Base-by-base conservation (phyloP, 192 early-diverging fungal genomes). In the Coemansia sp. region DNA sequence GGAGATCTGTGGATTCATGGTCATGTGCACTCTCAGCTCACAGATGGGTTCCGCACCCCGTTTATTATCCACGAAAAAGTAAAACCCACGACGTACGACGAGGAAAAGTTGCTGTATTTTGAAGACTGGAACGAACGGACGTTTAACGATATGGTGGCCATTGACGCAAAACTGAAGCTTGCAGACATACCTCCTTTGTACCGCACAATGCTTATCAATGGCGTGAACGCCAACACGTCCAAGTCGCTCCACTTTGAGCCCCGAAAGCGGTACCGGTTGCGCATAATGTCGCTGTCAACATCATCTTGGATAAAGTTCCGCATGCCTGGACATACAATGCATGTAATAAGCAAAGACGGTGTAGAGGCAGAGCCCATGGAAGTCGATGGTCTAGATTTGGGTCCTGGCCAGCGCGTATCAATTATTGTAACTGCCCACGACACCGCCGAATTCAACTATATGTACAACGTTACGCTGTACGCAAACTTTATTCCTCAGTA, bases 1-100 rank as follows among this genome's bases (percentile, higher is more conserved):
- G 92, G 92, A 40, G 90, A 89, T 15, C 92, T 83, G 68, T 94
- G 92, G 92, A 76, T 88, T 46, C 90, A 92, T 60, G 75, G 81
- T 17, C 90, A 92, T 70, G 73, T 61, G 59, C 63, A 62, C 25
- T 76, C 72, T 21, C 90, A 93, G 67, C 90, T 90, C 62, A 84
- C 88, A n/a, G 92, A 93, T 58, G 92, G 92, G 28, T 67, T 92
- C 44, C 85, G 87, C 54, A 76, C 79, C 0, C 82, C 92, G 5
- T 49, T 93, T 31, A 82, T 91, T 51, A 77, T 93, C 54, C 71
- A 85, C 52, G 77, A 86, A 44, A 23, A 52, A 52, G 8, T 8
- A 21, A 10, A n/a, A 7, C 58, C 58, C 15, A 79, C 83, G 58
- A 36, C 17, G 38, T 86, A 88, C 46, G 87, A 90, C 50, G 82